These are phyloP conservation scores for Backusella mclennaniae DNA, from an alignment of 192 early-diverging fungal genomes.

Conservation along the genomic window DNA sequence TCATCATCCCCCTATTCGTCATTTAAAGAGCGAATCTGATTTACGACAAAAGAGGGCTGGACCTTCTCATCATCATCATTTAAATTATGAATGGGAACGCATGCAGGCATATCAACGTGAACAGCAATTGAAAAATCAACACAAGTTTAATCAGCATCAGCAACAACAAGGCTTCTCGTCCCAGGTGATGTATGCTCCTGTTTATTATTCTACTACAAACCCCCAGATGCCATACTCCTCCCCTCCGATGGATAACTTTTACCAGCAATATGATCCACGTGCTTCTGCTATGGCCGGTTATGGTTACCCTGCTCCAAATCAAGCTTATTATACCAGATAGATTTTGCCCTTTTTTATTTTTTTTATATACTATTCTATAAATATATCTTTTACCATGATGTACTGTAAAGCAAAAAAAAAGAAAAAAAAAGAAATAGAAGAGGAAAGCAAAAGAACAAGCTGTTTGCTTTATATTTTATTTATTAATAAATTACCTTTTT, in stretches of 20 bases:
- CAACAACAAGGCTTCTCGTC: not conserved
- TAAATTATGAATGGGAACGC: slow-evolving; percentile 18
- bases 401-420: not conserved
- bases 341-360: not conserved
- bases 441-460: not conserved
- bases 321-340: slow-evolving; percentile 4
- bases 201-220: not conserved
- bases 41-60: not conserved
- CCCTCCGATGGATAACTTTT: not conserved
- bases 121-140: not conserved
- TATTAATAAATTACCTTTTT: not conserved
- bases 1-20: not conserved
- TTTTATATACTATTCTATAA: not conserved
- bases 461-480: not conserved
- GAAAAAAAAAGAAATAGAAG: not conserved
- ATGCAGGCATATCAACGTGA: slow-evolving; percentile 20
- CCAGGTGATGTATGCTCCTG: not conserved
- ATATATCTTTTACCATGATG: not conserved
- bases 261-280: not conserved
- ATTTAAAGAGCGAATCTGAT: slow-evolving; percentile 22
- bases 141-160: not conserved
- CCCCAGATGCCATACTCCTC: not conserved
- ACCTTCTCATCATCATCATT: not conserved
- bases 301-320: not conserved
- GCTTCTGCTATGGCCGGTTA: not conserved